Evolutionary conservation across 768 basidiomycete species (phyloP), one percentile per base, ranked within the genome.

Genomic region (Aureoboletus auriporus): DNA sequence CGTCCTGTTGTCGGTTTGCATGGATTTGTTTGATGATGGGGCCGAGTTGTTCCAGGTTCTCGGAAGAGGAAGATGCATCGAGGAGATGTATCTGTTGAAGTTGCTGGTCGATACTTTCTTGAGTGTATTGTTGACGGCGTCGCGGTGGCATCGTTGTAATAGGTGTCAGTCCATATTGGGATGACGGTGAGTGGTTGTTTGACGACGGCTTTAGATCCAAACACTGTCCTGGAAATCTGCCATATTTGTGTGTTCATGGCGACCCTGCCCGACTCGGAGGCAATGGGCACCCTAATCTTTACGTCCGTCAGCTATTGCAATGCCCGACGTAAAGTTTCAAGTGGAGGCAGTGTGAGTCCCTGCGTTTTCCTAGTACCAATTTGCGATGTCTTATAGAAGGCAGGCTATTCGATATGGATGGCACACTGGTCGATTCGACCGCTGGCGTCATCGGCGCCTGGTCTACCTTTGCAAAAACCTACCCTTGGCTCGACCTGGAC

Each of bases 11-110:
- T 44, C 87, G 76, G 64, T 82, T 89, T 56, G 83, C 80, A 69
- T 94, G 86, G 55, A 96, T 90, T 56, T 93, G 89, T 67, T 92
- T 93, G 67, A 97, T 92, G 31, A 97, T 83, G 29, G 94, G 94
- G 23, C 89, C 93, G 12, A 97, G 83, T 56, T 95, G 91, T 70
- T 97, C 94, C 34, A 96, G 78, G 66, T 96, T 97, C 71, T 96
- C 94, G 14, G 89, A 86, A 35, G 88, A 85, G 2, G 90, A 93
- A 1, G 89, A 86, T 16, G 86, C 79, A 71, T 93, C 90, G 20
- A 93, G 80, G 8, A 93, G 77, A 66, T 93, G 89, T 53, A 93
- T 92, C 68, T 93, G 89, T 64, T 92, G 89, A 9, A 94, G 76
- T 66, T 94, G 91, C 63, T 88, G 83, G 74, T 93, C 89, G 62